Evolutionary conservation across 108 stramenopile genomes (phyloP).

Genomic region (Aurantiochytrium sp.): DNA sequence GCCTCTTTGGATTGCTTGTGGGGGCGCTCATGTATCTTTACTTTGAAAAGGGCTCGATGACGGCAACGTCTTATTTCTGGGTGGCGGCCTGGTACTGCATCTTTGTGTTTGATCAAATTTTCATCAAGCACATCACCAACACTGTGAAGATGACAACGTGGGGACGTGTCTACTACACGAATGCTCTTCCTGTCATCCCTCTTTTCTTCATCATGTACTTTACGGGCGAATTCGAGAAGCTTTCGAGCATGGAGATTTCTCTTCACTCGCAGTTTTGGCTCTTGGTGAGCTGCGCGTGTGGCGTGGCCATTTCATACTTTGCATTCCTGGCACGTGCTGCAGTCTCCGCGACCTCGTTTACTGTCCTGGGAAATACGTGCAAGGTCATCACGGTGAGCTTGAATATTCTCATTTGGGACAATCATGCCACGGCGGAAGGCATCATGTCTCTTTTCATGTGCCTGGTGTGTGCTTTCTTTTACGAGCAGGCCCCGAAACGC

Average conservation of each 20-base stretch:
- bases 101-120: slow-evolving; percentile 77
- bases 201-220: slow-evolving; percentile 58
- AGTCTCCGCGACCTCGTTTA: slow-evolving; percentile 77
- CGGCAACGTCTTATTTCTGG: slow-evolving; percentile 65
- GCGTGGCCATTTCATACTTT: slow-evolving; percentile 57
- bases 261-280: slow-evolving; percentile 21
- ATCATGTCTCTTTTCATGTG: slow-evolving; percentile 66
- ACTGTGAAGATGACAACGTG: slow-evolving; percentile 64
- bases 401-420: slow-evolving; percentile 76
- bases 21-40: slow-evolving; percentile 66
- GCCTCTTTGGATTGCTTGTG: slow-evolving; percentile 50
- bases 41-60: slow-evolving; percentile 12
- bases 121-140: slow-evolving; percentile 75
- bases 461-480: slow-evolving; percentile 68
- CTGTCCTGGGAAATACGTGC: slow-evolving; percentile 59
- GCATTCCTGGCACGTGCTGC: slow-evolving; percentile 61
- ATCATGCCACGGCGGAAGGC: slow-evolving; percentile 71
- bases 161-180: slow-evolving; percentile 81
- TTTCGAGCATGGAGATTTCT: slow-evolving; percentile 28
- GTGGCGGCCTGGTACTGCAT: slow-evolving; percentile 58
- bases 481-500: slow-evolving; percentile 67
- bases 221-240: slow-evolving; percentile 46
- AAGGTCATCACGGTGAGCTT: slow-evolving; percentile 73
- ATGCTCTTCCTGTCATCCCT: slow-evolving; percentile 70
- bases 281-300: slow-evolving; percentile 42